Conservation (phyloP, 2,329 filamentous ascomycete species). For the Xylariaceae sp. region DNA sequence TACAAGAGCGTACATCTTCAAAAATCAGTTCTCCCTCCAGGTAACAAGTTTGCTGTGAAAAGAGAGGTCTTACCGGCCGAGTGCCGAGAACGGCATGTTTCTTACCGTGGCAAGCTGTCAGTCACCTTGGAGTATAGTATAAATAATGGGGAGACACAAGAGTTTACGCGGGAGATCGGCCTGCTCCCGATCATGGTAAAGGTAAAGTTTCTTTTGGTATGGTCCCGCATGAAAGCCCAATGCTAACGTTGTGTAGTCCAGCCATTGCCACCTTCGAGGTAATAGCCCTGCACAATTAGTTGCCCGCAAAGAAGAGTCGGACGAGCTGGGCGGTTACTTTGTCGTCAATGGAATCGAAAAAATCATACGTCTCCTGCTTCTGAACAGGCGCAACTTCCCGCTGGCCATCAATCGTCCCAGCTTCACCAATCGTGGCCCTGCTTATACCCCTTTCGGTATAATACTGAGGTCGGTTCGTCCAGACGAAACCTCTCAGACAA, state of each 20-base stretch:
- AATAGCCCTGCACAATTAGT: slow-evolving; percentile 80
- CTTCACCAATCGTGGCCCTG: slow-evolving; percentile 79
- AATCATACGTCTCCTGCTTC: slow-evolving; percentile 84
- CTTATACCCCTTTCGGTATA: slow-evolving; percentile 87
- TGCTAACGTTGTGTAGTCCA: slow-evolving; percentile 55
- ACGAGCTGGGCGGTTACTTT: slow-evolving; percentile 95
- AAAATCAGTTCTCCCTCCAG: slow-evolving; percentile 71
- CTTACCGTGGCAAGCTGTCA: slow-evolving; percentile 82
- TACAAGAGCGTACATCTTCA: slow-evolving; percentile 80
- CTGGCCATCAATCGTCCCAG: slow-evolving; percentile 90
- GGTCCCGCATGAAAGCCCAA: neutral
- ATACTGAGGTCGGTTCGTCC: slow-evolving; percentile 88
- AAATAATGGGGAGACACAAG: slow-evolving; percentile 80
- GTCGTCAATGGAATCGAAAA: slow-evolving; percentile 98
- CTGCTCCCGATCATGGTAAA: slow-evolving; percentile 91
- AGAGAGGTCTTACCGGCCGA: slow-evolving; percentile 89
- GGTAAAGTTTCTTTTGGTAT: slow-evolving; percentile 44
- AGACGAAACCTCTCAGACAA: slow-evolving; percentile 98
- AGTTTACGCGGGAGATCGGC: slow-evolving; percentile 80
- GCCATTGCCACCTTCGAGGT: slow-evolving; percentile 83
- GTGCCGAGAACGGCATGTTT: slow-evolving; percentile 87
- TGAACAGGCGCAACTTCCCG: slow-evolving; percentile 88
- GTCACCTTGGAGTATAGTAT: slow-evolving; percentile 80
- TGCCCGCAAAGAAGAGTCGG: slow-evolving; percentile 85
- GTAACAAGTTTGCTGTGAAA: slow-evolving; percentile 73